Evolutionary conservation across 2,329 filamentous ascomycete species (phyloP), one percentile per base, ranked within the genome.

Genomic region (Bipolaris victoriae): DNA sequence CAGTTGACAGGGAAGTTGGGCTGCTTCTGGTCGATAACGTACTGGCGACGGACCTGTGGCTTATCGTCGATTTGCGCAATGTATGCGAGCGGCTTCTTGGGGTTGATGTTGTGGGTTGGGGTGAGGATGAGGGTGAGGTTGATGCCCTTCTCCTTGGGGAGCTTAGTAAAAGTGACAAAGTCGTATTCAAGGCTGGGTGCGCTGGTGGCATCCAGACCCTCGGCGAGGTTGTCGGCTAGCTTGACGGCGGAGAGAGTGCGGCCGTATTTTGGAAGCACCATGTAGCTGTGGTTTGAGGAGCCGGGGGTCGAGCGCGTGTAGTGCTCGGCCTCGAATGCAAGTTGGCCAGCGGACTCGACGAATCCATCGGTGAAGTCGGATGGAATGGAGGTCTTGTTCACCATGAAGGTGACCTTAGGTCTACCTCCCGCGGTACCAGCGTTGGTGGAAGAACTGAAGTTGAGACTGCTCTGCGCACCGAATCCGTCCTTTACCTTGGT

Each of bases 31-130:
- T 80, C 75, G 7, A 76, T 77, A 3, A 81, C 76, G 22, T 78
- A 80, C 44, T 80, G 72, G 3, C 78, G 73, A 1, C 80, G 67
- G 26, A 78, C 66, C 3, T 74, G 71, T 1, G 67, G 62, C 35
- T 67, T 64, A 22, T 79, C 75, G 45, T 84, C 80, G 15, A 86
- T 68, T 5, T 79, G 77, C 2, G 84, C 71, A 4, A 83, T 80
- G 60, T 83, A 86, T 5, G 76, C 76, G 68, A 86, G 81, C 2
- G 77, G 79, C 1, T 77, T 74, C 20, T 75, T 72, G 0, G 83
- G 83, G 53, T 84, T 79, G 5, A 81, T 79, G 63, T 86, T 85
- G 4, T 85, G 76, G 0, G 79, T 76, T 3, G 77, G 74, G 1
- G 75, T 76, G 18, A 81, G 76, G 33, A 78, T 77, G 20, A 81